Base-by-base conservation (phyloP, 306 rosid species). In the Parietaria judaica region DNA sequence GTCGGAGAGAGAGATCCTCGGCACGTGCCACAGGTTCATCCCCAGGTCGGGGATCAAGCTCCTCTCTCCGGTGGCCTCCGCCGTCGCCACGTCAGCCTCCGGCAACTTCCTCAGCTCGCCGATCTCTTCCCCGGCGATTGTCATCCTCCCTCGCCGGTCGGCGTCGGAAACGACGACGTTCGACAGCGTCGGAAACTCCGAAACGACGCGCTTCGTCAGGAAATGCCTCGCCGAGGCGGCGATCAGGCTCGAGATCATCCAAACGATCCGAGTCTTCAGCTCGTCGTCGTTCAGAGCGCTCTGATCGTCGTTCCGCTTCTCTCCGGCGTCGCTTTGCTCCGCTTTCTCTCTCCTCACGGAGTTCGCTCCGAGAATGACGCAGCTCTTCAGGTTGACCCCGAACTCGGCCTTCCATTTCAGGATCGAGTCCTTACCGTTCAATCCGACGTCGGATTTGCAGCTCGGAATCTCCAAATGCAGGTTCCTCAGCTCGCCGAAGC, bases 141-240 rank as follows among this genome's bases (percentile, higher is more conserved):
- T 17, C 3, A 72, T 49, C 60, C 41, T 75, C 36, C 84, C 81
- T 44, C 74, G 70, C 58, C 58, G 70, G 0, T 51, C 60, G 14
- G 61, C 67, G 23, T 79, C 81, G 6, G 78, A 68, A 3, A 79
- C 48, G 64, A 66, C 54, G 8, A 69, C 58, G 13, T 60, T 55
- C 36, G 54, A 57, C 13, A 80, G 65, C 47, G n/a, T 31, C 13
- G 79, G 72, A 10, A 72, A 61, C 6, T 69, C 44, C 13, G 37
- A 17, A 0, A 80, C 66, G 59, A 70, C 54, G 53, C 68, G 68
- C 59, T 69, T 79, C 60, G 73, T n/a, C 74, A 76, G 13, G 39
- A 47, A 70, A 41, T 69, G 84, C 70, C 79, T 72, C 63, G 73
- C 68, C 31, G 81, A 76, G 14, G 84, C 84, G 5, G 78, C 72